These are phyloP conservation scores for Royoungia palumana DNA, from an alignment of 768 basidiomycete genomes.

Conservation along the genomic window DNA sequence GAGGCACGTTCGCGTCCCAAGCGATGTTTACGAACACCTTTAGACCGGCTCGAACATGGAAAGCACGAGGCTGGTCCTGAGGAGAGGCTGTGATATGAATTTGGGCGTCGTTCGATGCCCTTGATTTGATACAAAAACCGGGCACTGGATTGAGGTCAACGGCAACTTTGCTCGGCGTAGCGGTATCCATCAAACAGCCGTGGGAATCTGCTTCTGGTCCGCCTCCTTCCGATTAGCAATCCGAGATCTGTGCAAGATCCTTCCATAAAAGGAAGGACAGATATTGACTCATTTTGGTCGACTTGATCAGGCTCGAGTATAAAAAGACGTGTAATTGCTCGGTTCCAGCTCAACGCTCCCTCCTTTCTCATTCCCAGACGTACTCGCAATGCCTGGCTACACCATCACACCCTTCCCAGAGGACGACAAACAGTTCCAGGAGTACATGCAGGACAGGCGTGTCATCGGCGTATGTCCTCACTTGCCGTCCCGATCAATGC, in stretches of 20 bases:
- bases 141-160: conserved; percentile 53
- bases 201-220: background rate
- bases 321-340: conserved; percentile 23
- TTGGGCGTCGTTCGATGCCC: conserved; percentile 39
- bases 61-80: background rate
- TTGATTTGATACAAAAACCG: conserved; percentile 71
- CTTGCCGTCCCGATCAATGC: conserved; percentile 1
- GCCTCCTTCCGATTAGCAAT: conserved; percentile 6
- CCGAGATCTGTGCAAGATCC: background rate
- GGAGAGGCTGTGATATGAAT: conserved; percentile 14
- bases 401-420: conserved; percentile 62
- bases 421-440: conserved; percentile 59
- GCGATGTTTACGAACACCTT: conserved; percentile 78
- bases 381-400: conserved; percentile 27
- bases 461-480: conserved; percentile 63
- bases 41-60: conserved; percentile 40
- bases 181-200: conserved; percentile 18
- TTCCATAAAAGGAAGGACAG: background rate
- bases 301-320: conserved; percentile 13
- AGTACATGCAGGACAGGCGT: conserved; percentile 78
- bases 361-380: background rate
- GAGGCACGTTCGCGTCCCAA: conserved; percentile 65
- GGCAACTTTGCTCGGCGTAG: conserved; percentile 12
- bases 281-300: background rate
- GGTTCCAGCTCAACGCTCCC: conserved; percentile 4